phyloP scores from a whole-genome alignment of 2,329 filamentous ascomycete species.

The Calonectria naviculata region DNA sequence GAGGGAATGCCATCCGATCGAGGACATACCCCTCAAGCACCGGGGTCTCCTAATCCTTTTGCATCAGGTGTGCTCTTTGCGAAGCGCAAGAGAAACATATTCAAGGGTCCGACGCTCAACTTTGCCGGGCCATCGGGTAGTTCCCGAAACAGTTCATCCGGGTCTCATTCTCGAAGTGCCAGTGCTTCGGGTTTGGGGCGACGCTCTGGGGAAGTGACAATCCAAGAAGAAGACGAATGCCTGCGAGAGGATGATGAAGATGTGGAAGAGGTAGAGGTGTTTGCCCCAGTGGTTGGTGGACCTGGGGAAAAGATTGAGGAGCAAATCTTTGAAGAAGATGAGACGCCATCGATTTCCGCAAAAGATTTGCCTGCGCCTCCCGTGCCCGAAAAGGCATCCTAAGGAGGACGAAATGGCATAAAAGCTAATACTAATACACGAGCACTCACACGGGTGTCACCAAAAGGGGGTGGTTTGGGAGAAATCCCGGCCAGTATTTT shows the following conservation, averaged over 20 bases:
- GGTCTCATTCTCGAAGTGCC: slow-evolving; percentile 64
- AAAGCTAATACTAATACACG: slow-evolving; percentile 17
- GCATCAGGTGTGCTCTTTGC: slow-evolving; percentile 78
- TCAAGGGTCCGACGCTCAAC: slow-evolving; percentile 81
- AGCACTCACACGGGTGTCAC: slow-evolving; percentile 15
- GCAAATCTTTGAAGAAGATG: slow-evolving; percentile 58
- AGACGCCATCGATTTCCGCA: slow-evolving; percentile 34
- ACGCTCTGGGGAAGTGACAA: slow-evolving; percentile 80
- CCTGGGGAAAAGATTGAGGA: slow-evolving; percentile 59
- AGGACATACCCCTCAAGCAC: slow-evolving; percentile 50
- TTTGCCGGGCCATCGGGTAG: slow-evolving; percentile 55
- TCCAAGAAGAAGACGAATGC: slow-evolving; percentile 73
- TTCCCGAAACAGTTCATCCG: slow-evolving; percentile 48
- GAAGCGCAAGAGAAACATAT: slow-evolving; percentile 82
- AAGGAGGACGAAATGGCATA: slow-evolving; percentile 6
- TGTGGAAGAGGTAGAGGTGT: slow-evolving; percentile 69
- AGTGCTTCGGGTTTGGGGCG: slow-evolving; percentile 74
- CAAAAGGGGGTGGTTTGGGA: slow-evolving; percentile 22
- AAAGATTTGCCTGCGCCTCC: slow-evolving; percentile 29
- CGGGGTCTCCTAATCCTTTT: slow-evolving; percentile 68
- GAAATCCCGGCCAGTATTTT: too few species aligned
- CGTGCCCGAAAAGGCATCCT: slow-evolving; percentile 24
- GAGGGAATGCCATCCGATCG: slow-evolving; percentile 63
- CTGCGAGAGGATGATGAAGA: slow-evolving; percentile 53
- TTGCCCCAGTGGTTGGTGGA: slow-evolving; percentile 60